Evolutionary conservation across 495 filamentous ascomycete species (phyloP), one percentile per base, ranked within the genome.

Genomic region (Parathielavia hyrcaniae): DNA sequence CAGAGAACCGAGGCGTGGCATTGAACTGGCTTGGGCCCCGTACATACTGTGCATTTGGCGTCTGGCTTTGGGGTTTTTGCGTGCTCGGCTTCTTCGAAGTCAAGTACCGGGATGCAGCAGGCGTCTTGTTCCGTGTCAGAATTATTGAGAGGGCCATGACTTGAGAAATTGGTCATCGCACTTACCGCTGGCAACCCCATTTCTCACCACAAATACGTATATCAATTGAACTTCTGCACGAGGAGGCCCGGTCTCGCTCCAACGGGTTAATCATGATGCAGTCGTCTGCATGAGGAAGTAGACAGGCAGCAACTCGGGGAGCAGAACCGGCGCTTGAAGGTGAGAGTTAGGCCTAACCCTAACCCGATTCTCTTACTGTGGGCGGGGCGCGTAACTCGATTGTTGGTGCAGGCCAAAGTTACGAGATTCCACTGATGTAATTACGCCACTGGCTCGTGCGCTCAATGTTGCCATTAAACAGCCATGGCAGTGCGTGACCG

Each of bases 61-160:
- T 72, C 53, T 72, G 71, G 19, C 38, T 55, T 16, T 65, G 65
- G 19, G 55, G 16, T 19, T 66, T 64, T 50, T 72, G 72, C 13
- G 68, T 68, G 5, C 43, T 47, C 44, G 50, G 52, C 30, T 67
- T 60, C 62, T 68, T 75, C 16, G 74, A 67, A 50, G 69, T 66
- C 17, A 76, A 59, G 57, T 76, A 77, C 14, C 73, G 71, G 38
- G 69, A 68, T 2, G 75, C 68, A 14, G 71, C 72, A 6, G 74
- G 74, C 12, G 75, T 77, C 75, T 77, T 34, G 12, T 30, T 46
- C 26, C 1, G 23, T 34, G n/a, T 57, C 11, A 32, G 46, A 30
- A 55, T 10, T 6, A 9, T 6, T 55, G 4, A 16, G 19, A 2
- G 3, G 26, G 2, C 6, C 3, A 30, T 30, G 26, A 48, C 1